A percentile compares a stretch with the other conserved stretches of the same genome.
These are phyloP conservation scores for Lobulomyces angularis DNA, from an alignment of 192 early-diverging fungal species.

Conservation along the genomic window DNA sequence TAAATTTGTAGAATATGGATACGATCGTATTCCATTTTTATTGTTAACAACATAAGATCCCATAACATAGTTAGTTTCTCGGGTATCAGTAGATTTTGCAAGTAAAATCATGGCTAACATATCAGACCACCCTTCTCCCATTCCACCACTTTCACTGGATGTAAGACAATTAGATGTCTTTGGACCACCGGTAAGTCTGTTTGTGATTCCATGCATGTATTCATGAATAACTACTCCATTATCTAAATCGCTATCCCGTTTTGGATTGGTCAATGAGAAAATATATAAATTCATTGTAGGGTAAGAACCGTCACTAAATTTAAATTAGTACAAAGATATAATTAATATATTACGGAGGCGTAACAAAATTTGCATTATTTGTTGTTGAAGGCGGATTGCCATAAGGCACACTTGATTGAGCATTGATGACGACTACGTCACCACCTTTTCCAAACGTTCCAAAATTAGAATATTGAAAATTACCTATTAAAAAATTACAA, in stretches of 20 bases:
- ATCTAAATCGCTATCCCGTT: constrained; percentile 46
- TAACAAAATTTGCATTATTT: constrained; percentile 53
- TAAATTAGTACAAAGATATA: too few relatives aligned
- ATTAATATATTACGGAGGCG: constrained; percentile 43
- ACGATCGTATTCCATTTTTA: constrained; percentile 30
- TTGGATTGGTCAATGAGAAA: constrained; percentile 27
- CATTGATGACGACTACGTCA: constrained; percentile 26
- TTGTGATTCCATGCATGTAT: constrained; percentile 49
- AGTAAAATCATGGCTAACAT: constrained; percentile 24
- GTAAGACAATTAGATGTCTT: constrained; percentile 44
- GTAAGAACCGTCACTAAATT: constrained; percentile 34
- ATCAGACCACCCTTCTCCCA: constrained; percentile 60
- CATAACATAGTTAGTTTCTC: constrained; percentile 22
- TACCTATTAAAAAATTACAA: too few relatives aligned
- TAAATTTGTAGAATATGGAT: constrained; percentile 48
- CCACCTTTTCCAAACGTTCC: constrained; percentile 18
- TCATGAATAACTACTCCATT: constrained; percentile 49
- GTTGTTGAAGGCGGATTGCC: too few relatives aligned
- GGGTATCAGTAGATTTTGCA: constrained; percentile 22
- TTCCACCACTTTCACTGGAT: constrained; percentile 39
- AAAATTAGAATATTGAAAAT: constrained; percentile 87
- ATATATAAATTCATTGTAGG: constrained; percentile 42
- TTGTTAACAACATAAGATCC: constrained; percentile 21
- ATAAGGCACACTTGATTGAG: constrained; percentile 21
- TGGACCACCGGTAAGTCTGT: constrained; percentile 56